Evolutionary conservation across 2,329 filamentous ascomycete species (phyloP).

Genomic region (Fusarium sp.): DNA sequence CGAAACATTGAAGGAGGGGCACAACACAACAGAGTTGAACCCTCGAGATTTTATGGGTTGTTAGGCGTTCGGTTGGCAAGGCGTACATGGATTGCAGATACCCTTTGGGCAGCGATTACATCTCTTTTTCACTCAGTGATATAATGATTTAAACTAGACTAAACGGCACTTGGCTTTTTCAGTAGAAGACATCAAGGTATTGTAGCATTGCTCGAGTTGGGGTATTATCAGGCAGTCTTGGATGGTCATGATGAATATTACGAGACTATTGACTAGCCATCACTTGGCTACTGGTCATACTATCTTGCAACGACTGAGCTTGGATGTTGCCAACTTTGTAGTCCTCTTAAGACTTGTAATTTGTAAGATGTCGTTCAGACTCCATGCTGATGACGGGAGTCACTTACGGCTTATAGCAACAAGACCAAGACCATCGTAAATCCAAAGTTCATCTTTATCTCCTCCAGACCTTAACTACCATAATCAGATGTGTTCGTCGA

Average conservation of each 20-base stretch:
- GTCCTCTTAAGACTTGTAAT: not conserved
- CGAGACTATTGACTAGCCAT: not conserved
- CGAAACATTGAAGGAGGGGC: conserved; percentile 1
- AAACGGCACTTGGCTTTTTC: not conserved
- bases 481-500: too few relatives aligned
- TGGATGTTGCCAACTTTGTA: not conserved
- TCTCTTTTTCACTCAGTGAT: conserved; percentile 3
- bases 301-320: not conserved
- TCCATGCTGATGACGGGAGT: not conserved
- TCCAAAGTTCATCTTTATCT: not conserved
- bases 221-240: not conserved
- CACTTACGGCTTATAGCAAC: not conserved
- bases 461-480: not conserved
- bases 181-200: conserved; percentile 1
- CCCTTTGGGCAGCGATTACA: conserved; percentile 6
- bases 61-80: conserved; percentile 12
- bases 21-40: not conserved
- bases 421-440: not conserved
- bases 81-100: conserved; percentile 15
- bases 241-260: not conserved
- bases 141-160: conserved; percentile 15
- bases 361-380: not conserved
- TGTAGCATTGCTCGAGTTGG: not conserved
- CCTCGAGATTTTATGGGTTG: not conserved
- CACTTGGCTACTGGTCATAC: not conserved